Evolutionary conservation across 1,139 yeast genomes (phyloP).

Genomic region (Candida sojae): DNA sequence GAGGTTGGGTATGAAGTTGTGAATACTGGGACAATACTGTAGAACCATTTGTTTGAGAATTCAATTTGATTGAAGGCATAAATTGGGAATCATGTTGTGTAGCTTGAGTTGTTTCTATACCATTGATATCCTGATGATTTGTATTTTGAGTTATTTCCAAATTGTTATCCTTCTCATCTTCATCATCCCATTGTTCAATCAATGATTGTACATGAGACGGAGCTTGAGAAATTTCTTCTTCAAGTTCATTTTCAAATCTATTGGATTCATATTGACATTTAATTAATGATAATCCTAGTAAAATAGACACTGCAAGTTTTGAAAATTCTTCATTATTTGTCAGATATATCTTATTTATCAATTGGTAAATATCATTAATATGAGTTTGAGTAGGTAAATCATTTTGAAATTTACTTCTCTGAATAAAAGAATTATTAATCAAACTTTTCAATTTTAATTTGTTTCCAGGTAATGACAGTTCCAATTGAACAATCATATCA

Average conservation of each 20-base stretch:
- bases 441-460: slow-evolving; percentile 20
- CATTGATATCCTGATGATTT: neutral
- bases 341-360: slow-evolving; percentile 5
- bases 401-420: slow-evolving; percentile 6
- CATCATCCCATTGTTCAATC: slow-evolving; percentile 29
- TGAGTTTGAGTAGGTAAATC: slow-evolving; percentile 7
- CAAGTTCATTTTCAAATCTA: slow-evolving; percentile 13
- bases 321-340: neutral
- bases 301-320: slow-evolving; percentile 12
- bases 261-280: slow-evolving; percentile 20
- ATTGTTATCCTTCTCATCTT: neutral
- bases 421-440: slow-evolving; percentile 12
- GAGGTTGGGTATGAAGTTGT: slow-evolving; percentile 4
- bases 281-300: slow-evolving; percentile 27
- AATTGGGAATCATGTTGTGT: slow-evolving; percentile 6
- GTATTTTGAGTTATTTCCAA: neutral
- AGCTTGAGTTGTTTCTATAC: neutral
- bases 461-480: slow-evolving; percentile 32
- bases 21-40: slow-evolving; percentile 2
- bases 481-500: slow-evolving; percentile 52
- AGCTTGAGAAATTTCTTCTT: slow-evolving; percentile 16
- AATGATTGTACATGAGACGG: slow-evolving; percentile 23
- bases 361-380: slow-evolving; percentile 10
- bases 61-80: slow-evolving; percentile 1
- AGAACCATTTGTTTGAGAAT: neutral